Conservation (phyloP, 2,329 filamentous ascomycete genomes). For the Neurospora sp. region DNA sequence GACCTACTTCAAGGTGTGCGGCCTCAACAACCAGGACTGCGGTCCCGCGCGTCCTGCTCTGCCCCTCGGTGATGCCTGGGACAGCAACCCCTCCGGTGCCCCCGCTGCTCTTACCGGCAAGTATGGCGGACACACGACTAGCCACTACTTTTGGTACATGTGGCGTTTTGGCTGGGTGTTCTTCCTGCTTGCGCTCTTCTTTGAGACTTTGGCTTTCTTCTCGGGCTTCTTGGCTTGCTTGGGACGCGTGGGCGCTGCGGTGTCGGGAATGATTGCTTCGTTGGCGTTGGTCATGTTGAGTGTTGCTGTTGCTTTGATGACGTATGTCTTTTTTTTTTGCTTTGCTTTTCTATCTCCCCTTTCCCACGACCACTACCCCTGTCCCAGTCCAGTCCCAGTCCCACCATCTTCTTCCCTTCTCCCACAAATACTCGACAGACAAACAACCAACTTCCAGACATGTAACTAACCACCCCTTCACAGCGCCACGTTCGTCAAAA, state of each 20-base stretch:
- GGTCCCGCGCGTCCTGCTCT: slow-evolving; percentile 49
- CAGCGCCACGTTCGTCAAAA: slow-evolving; percentile 54
- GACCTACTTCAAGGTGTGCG: slow-evolving; percentile 85
- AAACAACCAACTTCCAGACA: slow-evolving; percentile 8
- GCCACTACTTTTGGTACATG: slow-evolving; percentile 62
- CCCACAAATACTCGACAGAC: slow-evolving; percentile 12
- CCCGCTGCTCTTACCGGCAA: slow-evolving; percentile 39
- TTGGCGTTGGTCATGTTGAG: slow-evolving; percentile 60
- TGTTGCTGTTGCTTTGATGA: slow-evolving; percentile 62
- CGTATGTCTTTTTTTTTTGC: slow-evolving; percentile 40
- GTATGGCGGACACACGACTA: slow-evolving; percentile 45
- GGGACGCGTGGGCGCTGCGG: slow-evolving; percentile 58
- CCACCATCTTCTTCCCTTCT: not conserved
- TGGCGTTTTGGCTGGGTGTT: slow-evolving; percentile 93
- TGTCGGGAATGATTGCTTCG: slow-evolving; percentile 48
- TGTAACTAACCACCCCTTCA: not conserved
- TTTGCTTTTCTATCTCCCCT: slow-evolving; percentile 1
- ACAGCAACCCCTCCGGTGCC: slow-evolving; percentile 32
- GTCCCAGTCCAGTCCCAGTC: not conserved
- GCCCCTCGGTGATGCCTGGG: slow-evolving; percentile 63
- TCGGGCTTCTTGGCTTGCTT: slow-evolving; percentile 58
- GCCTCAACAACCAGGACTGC: slow-evolving; percentile 54
- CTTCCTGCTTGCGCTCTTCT: slow-evolving; percentile 75
- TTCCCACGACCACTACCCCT: not conserved
- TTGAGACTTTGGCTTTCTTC: slow-evolving; percentile 59